phyloP scores from a whole-genome alignment of 1,284 basidiomycete species.

The Trichosporon sp. region DNA sequence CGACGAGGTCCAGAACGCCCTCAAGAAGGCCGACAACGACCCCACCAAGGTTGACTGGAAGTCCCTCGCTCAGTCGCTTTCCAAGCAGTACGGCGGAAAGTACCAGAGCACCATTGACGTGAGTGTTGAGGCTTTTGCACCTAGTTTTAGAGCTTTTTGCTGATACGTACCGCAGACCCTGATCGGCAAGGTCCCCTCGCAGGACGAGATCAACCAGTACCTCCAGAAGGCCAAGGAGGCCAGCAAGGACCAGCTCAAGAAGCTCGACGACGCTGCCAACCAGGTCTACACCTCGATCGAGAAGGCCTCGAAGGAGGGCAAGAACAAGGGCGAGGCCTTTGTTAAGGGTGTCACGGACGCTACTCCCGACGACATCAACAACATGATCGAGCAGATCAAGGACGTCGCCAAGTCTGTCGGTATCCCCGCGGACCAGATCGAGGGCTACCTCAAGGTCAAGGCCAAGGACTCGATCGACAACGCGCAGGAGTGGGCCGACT shows the following conservation, averaged over 20 bases:
- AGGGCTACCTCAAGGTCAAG: constrained; percentile 39
- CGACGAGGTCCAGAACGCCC: constrained; percentile 39
- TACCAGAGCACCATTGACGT: constrained; percentile 39
- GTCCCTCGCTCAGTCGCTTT: constrained; percentile 33
- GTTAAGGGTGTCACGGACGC: constrained; percentile 41
- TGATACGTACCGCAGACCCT: constrained; percentile 23
- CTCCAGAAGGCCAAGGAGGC: constrained; percentile 42
- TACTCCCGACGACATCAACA: constrained; percentile 42
- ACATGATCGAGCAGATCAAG: constrained; percentile 42
- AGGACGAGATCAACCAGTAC: constrained; percentile 37
- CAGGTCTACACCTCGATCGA: constrained; percentile 43
- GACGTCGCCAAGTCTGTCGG: constrained; percentile 45
- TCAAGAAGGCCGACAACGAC: constrained; percentile 44
- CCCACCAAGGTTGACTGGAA: constrained; percentile 46
- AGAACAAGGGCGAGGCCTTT: constrained; percentile 32
- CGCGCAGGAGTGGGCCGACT: constrained; percentile 37
- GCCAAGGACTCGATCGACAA: constrained; percentile 40
- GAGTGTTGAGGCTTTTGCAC: constrained; percentile 13
- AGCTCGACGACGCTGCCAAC: constrained; percentile 41
- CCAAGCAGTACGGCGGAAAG: constrained; percentile 39
- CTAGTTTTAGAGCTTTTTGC: neutral
- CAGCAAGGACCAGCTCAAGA: constrained; percentile 38
- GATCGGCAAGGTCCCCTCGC: constrained; percentile 38
- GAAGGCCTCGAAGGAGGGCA: constrained; percentile 42
- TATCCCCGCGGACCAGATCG: constrained; percentile 42